Evolutionary conservation across 495 filamentous ascomycete species (phyloP).

Genomic region (Penicillium goetzii): DNA sequence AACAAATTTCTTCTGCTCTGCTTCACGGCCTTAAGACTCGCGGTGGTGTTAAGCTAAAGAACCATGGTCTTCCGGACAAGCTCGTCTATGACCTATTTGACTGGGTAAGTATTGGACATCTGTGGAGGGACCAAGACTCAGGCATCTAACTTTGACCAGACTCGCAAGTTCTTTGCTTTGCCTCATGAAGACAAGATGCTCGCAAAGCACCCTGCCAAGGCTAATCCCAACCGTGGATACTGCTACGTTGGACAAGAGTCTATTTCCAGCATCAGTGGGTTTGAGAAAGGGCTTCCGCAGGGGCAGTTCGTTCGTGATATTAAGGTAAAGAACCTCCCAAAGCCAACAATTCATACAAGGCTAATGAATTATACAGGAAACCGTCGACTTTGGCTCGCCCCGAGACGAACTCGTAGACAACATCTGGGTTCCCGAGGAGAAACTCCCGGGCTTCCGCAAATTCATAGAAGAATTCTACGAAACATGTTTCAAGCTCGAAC

Average conservation of each 20-base stretch:
- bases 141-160: neutral
- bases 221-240: slow-evolving; percentile 61
- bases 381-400: slow-evolving; percentile 61
- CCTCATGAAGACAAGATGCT: slow-evolving; percentile 46
- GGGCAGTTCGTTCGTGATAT: slow-evolving; percentile 32
- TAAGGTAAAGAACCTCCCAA: slow-evolving; percentile 19
- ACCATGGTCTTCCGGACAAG: slow-evolving; percentile 33
- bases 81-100: slow-evolving; percentile 30
- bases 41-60: slow-evolving; percentile 31
- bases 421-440: slow-evolving; percentile 59
- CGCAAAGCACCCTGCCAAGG: slow-evolving; percentile 59
- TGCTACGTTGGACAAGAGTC: slow-evolving; percentile 54
- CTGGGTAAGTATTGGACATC: slow-evolving; percentile 19
- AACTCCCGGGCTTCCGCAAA: slow-evolving; percentile 61
- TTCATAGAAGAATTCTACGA: slow-evolving; percentile 58
- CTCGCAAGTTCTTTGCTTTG: slow-evolving; percentile 45
- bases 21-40: slow-evolving; percentile 29
- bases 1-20: slow-evolving; percentile 18
- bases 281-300: slow-evolving; percentile 39
- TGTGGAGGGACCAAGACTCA: neutral
- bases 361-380: slow-evolving; percentile 52
- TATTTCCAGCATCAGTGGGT: slow-evolving; percentile 57
- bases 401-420: slow-evolving; percentile 52
- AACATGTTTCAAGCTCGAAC: slow-evolving; percentile 42
- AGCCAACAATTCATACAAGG: neutral